Evolutionary conservation across 2,329 filamentous ascomycete genomes (phyloP).

Genomic region (Plectosphaerella plurivora): DNA sequence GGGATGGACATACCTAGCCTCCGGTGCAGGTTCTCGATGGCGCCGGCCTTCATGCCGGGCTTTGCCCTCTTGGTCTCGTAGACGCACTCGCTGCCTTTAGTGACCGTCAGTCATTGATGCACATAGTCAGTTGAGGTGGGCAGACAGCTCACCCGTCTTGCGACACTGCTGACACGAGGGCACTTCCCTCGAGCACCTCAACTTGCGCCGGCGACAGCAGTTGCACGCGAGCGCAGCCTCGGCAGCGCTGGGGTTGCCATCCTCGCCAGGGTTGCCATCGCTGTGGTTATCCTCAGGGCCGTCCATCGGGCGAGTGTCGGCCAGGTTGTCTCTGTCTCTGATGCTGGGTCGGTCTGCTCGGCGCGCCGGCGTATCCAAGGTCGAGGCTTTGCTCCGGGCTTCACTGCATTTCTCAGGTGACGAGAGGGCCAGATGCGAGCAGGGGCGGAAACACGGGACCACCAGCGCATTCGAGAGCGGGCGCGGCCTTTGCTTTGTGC

Average conservation of each 20-base stretch:
- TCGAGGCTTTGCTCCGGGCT: neutral
- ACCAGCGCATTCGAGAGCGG: neutral
- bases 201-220: slow-evolving; percentile 7
- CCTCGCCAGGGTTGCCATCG: neutral
- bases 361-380: neutral
- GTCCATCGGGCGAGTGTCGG: neutral
- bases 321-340: neutral
- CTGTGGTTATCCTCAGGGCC: neutral
- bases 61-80: slow-evolving; percentile 26
- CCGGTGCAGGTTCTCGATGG: slow-evolving; percentile 27
- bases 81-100: slow-evolving; percentile 16
- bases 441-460: neutral
- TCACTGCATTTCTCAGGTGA: neutral
- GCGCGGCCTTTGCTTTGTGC: neutral
- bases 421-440: neutral
- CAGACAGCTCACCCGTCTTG: slow-evolving; percentile 5
- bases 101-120: neutral
- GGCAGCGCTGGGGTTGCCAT: neutral
- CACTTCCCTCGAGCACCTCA: slow-evolving; percentile 6
- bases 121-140: neutral
- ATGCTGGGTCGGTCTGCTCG: neutral
- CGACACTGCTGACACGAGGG: slow-evolving; percentile 8
- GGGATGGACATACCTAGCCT: slow-evolving; percentile 19
- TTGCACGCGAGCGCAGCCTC: slow-evolving; percentile 7
- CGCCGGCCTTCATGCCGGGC: slow-evolving; percentile 31